Evolutionary conservation across 140 eudicot genomes (phyloP).

Genomic region (Bidens hawaiensis): DNA sequence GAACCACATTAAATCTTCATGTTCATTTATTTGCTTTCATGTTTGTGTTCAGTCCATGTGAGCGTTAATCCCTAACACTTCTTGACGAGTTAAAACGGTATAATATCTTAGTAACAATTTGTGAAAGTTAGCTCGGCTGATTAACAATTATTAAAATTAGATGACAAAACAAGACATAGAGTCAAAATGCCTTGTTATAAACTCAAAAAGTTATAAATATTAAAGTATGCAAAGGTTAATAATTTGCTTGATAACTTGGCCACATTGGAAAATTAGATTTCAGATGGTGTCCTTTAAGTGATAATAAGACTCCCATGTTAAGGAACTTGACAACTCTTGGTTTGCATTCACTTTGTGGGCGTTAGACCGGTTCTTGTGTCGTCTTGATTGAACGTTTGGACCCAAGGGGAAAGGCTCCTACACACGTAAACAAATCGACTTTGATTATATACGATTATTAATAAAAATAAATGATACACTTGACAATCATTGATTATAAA

Average conservation of each 20-base stretch:
- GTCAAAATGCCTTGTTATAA: conserved; percentile 4
- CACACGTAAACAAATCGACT: background rate
- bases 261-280: background rate
- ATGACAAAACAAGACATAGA: background rate
- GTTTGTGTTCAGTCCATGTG: too few relatives aligned
- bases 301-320: conserved; percentile 19
- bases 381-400: conserved; percentile 35
- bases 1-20: too few relatives aligned
- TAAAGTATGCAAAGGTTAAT: background rate
- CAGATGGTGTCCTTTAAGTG: conserved; percentile 7
- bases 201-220: background rate
- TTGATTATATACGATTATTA: background rate
- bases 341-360: conserved; percentile 17
- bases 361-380: conserved; percentile 31
- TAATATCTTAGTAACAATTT: background rate
- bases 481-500: background rate
- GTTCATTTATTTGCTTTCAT: too few relatives aligned
- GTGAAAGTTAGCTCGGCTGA: background rate
- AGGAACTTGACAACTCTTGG: conserved; percentile 23
- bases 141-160: background rate
- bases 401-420: conserved; percentile 58
- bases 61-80: too few relatives aligned
- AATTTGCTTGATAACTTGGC: background rate
- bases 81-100: background rate
- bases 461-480: background rate